Conservation (phyloP, 1,284 basidiomycete species). For the Ganoderma sp. region DNA sequence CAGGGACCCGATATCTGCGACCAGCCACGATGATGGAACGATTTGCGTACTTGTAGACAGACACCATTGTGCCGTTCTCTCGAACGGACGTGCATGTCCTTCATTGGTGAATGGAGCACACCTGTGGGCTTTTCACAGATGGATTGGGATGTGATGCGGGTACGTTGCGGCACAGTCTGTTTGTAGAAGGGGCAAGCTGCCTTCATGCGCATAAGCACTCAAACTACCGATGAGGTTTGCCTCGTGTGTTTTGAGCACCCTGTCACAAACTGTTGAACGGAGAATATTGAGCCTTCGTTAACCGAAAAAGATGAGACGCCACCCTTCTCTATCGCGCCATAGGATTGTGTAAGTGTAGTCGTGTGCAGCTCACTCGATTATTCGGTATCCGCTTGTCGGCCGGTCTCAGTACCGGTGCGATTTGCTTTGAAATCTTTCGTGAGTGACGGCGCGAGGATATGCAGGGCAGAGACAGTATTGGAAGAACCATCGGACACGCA, state of each 20-base stretch:
- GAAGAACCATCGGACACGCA: too few relatives aligned
- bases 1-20: neutral
- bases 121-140: too few relatives aligned
- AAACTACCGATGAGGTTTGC: too few relatives aligned
- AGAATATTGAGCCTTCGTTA: neutral
- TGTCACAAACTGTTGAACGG: neutral
- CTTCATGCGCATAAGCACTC: neutral
- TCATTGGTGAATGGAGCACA: too few relatives aligned
- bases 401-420: neutral
- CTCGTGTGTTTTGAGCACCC: neutral
- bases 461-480: neutral
- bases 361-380: too few relatives aligned
- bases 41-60: neutral
- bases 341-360: neutral
- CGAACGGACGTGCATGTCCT: neutral
- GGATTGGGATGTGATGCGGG: too few relatives aligned
- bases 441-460: too few relatives aligned
- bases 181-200: too few relatives aligned
- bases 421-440: too few relatives aligned
- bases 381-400: neutral
- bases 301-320: neutral
- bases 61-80: neutral
- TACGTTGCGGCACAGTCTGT: too few relatives aligned
- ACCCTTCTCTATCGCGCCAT: neutral
- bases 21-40: neutral